Percentiles rank a stretch among this genome's conserved stretches.
Evolutionary conservation across 805 yeast species (phyloP).

Genomic region (Brettanomyces bruxellensis): DNA sequence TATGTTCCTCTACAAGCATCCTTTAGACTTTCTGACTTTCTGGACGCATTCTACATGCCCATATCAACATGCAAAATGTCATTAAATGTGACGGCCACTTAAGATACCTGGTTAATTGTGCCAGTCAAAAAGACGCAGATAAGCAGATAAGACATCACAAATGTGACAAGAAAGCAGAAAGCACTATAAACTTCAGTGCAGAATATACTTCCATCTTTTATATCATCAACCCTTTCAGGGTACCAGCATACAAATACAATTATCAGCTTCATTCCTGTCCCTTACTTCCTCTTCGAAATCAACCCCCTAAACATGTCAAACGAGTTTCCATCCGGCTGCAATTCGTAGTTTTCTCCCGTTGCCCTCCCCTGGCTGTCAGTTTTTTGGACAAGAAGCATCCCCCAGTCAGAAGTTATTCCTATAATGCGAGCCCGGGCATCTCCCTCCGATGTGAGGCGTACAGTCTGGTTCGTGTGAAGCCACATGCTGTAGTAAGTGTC

Average conservation of each 20-base stretch:
- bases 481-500: slow-evolving; percentile 70
- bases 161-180: background rate
- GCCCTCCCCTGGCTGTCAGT: slow-evolving; percentile 33
- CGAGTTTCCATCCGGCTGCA: slow-evolving; percentile 97
- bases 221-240: slow-evolving; percentile 41
- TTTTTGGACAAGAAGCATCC: slow-evolving; percentile 72
- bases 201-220: slow-evolving; percentile 38
- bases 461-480: slow-evolving; percentile 74
- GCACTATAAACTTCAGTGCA: background rate
- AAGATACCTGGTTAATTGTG: no score
- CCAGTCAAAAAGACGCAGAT: no score
- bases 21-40: no score
- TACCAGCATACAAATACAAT: slow-evolving; percentile 31
- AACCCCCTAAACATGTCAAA: slow-evolving; percentile 91
- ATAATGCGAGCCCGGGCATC: slow-evolving; percentile 49
- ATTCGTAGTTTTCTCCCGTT: slow-evolving; percentile 50
- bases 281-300: slow-evolving; percentile 49
- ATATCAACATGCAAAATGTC: no score
- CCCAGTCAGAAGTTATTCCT: slow-evolving; percentile 83
- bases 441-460: slow-evolving; percentile 42
- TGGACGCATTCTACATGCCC: no score
- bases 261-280: slow-evolving; percentile 29
- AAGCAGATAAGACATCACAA: no score
- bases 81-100: no score
- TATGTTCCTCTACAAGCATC: no score